A percentile compares a stretch with the other conserved stretches of the same genome.
These are phyloP conservation scores for Pichia sp. DNA, from an alignment of 1,139 yeast genomes.

Conservation along the genomic window DNA sequence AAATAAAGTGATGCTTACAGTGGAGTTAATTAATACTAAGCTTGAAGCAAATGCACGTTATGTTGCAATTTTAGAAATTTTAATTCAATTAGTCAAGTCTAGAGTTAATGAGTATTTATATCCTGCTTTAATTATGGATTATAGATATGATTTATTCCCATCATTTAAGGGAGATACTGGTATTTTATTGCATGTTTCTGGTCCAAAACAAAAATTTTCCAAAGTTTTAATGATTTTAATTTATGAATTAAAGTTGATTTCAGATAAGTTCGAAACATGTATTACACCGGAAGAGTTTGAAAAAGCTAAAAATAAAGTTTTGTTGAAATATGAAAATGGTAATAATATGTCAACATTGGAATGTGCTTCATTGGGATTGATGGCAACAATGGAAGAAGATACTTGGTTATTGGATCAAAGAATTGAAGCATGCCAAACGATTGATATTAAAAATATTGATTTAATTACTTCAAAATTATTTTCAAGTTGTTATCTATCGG, in stretches of 20 bases:
- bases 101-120: constrained; percentile 39
- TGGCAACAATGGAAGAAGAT: constrained; percentile 42
- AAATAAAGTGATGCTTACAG: constrained; percentile 33
- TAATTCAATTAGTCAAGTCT: constrained; percentile 41
- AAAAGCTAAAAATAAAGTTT: constrained; percentile 38
- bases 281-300: constrained; percentile 34
- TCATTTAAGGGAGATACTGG: constrained; percentile 46
- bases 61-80: constrained; percentile 43
- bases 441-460: constrained; percentile 39
- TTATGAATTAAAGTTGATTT: constrained; percentile 20
- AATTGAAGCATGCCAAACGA: constrained; percentile 49
- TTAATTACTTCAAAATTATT: constrained; percentile 28
- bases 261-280: constrained; percentile 15
- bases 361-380: constrained; percentile 40
- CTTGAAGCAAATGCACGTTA: constrained; percentile 30
- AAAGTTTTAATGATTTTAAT: constrained; percentile 29
- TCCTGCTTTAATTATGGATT: constrained; percentile 45
- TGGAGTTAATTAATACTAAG: constrained; percentile 36
- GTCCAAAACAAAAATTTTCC: constrained; percentile 38
- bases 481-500: constrained; percentile 32
- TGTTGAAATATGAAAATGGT: constrained; percentile 39
- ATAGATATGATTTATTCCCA: constrained; percentile 48
- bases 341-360: constrained; percentile 38
- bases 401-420: constrained; percentile 48
- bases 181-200: constrained; percentile 43